Evolutionary conservation across 495 filamentous ascomycete genomes (phyloP).

Genomic region (Neurospora sp.): DNA sequence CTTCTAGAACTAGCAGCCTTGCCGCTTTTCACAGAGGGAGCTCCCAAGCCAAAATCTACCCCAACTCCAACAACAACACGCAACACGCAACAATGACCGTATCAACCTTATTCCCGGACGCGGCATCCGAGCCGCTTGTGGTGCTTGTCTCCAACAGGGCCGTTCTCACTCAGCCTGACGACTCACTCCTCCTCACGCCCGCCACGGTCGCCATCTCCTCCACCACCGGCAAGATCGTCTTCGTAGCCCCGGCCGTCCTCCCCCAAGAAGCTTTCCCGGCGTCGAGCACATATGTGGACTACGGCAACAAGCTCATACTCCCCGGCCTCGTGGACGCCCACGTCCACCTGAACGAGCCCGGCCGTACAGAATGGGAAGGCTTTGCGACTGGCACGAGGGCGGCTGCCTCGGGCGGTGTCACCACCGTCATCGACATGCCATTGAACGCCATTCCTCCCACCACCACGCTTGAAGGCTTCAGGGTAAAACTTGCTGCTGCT

Average conservation of each 20-base stretch:
- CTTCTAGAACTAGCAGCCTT: background rate
- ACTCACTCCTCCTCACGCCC: slow-evolving; percentile 41
- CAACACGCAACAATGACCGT: slow-evolving; percentile 14
- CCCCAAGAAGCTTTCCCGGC: slow-evolving; percentile 61
- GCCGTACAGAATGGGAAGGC: slow-evolving; percentile 96
- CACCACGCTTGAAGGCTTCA: slow-evolving; percentile 72
- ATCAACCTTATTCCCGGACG: slow-evolving; percentile 4
- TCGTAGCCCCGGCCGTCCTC: slow-evolving; percentile 63
- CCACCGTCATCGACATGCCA: slow-evolving; percentile 98
- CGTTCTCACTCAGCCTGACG: slow-evolving; percentile 59
- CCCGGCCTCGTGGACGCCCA: slow-evolving; percentile 95
- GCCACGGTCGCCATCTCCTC: slow-evolving; percentile 73
- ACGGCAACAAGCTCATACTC: slow-evolving; percentile 77
- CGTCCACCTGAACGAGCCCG: slow-evolving; percentile 96
- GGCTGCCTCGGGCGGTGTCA: slow-evolving; percentile 92
- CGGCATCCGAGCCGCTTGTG: slow-evolving; percentile 20
- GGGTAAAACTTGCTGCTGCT: slow-evolving; percentile 78
- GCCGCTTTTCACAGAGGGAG: background rate
- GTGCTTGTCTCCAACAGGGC: slow-evolving; percentile 79
- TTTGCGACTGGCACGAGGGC: slow-evolving; percentile 90
- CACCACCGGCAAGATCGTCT: slow-evolving; percentile 72
- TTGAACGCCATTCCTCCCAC: slow-evolving; percentile 96
- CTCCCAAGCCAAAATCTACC: background rate
- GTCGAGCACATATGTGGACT: slow-evolving; percentile 65
- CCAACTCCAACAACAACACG: background rate